These are phyloP conservation scores for Microbotryum saponariae DNA, from an alignment of 1,284 basidiomycete species.

Conservation along the genomic window DNA sequence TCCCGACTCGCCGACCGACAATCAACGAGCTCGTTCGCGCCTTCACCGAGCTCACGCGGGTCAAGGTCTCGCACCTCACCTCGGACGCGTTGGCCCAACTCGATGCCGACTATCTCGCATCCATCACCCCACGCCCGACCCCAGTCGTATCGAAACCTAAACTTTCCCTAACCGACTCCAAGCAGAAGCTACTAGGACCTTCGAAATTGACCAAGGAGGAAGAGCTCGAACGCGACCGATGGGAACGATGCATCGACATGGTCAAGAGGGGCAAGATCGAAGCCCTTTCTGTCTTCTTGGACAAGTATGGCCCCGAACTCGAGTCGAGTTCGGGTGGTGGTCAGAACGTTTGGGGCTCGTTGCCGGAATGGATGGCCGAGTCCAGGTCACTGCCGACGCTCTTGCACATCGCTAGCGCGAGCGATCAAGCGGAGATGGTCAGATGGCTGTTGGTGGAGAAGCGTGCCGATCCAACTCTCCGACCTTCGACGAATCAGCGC, in stretches of 20 bases:
- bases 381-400: slow-evolving; percentile 51
- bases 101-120: slow-evolving; percentile 74
- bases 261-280: slow-evolving; percentile 73
- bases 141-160: slow-evolving; percentile 36
- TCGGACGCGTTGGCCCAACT: slow-evolving; percentile 74
- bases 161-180: slow-evolving; percentile 36
- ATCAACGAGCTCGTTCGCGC: slow-evolving; percentile 83
- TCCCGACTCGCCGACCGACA: slow-evolving; percentile 88
- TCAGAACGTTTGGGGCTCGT: slow-evolving; percentile 42
- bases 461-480: slow-evolving; percentile 72
- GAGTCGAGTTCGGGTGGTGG: slow-evolving; percentile 11
- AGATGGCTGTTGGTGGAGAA: slow-evolving; percentile 72
- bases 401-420: slow-evolving; percentile 66
- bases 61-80: slow-evolving; percentile 78
- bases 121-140: slow-evolving; percentile 19
- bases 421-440: slow-evolving; percentile 67
- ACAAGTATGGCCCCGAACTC: slow-evolving; percentile 58
- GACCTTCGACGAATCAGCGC: slow-evolving; percentile 40
- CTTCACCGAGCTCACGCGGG: slow-evolving; percentile 74
- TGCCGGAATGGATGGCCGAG: slow-evolving; percentile 62
- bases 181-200: slow-evolving; percentile 44
- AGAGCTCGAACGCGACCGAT: slow-evolving; percentile 64
- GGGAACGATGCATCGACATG: slow-evolving; percentile 79
- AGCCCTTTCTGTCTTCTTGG: slow-evolving; percentile 69
- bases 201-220: slow-evolving; percentile 68